Evolutionary conservation across 441 rosid species (phyloP).

Genomic region (Hura crepitans): DNA sequence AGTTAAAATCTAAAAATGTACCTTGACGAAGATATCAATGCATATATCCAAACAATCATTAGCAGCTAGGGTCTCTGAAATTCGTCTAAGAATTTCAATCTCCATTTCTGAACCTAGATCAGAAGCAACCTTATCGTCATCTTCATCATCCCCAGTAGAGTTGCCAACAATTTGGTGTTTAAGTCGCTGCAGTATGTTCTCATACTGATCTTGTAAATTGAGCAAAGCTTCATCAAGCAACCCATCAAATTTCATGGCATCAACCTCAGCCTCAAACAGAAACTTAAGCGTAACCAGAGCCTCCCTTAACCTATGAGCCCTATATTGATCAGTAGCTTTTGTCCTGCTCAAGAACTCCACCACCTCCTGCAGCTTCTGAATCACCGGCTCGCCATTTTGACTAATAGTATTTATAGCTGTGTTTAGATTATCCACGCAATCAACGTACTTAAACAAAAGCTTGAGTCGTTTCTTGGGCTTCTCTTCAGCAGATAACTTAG

Average conservation of each 20-base stretch:
- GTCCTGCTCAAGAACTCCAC: slow-evolving; percentile 77
- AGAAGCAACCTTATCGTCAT: slow-evolving; percentile 11
- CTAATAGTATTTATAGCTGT: slow-evolving; percentile 33
- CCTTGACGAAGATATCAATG: slow-evolving; percentile 58
- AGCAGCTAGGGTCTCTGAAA: slow-evolving; percentile 41
- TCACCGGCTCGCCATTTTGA: slow-evolving; percentile 50
- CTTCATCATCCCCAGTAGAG: slow-evolving; percentile 19
- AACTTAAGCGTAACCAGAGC: slow-evolving; percentile 49
- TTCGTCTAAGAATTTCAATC: slow-evolving; percentile 38
- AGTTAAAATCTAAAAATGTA: slow-evolving; percentile 1
- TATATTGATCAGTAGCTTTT: slow-evolving; percentile 51
- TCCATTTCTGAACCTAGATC: slow-evolving; percentile 47
- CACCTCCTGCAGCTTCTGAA: slow-evolving; percentile 65
- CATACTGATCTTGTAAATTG: slow-evolving; percentile 54
- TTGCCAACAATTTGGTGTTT: slow-evolving; percentile 41
- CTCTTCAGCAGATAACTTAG: slow-evolving; percentile 26
- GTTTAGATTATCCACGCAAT: slow-evolving; percentile 42
- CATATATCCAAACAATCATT: slow-evolving; percentile 63
- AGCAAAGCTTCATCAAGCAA: slow-evolving; percentile 60
- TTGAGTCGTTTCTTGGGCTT: slow-evolving; percentile 34
- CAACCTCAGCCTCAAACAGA: slow-evolving; percentile 48
- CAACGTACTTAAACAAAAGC: slow-evolving; percentile 38
- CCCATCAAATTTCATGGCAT: slow-evolving; percentile 61
- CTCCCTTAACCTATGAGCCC: slow-evolving; percentile 50
- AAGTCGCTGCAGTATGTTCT: slow-evolving; percentile 38